Conservation (phyloP, 2,329 filamentous ascomycete genomes). For the Neospermospora avenae region DNA sequence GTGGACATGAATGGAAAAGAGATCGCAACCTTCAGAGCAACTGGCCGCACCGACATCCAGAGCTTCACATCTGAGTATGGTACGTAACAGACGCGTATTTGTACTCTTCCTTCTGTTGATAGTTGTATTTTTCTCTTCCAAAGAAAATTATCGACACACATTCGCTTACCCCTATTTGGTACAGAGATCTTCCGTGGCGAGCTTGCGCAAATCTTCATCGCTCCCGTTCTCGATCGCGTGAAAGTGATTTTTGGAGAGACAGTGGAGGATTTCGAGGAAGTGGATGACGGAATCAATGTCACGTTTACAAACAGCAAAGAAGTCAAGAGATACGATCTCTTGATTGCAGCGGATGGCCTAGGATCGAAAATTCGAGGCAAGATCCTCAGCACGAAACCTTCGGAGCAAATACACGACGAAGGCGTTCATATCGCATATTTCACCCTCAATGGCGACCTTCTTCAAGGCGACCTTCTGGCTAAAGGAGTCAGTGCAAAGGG, state of each 20-base stretch:
- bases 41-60: slow-evolving; percentile 26
- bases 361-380: slow-evolving; percentile 45
- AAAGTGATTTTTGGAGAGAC: slow-evolving; percentile 36
- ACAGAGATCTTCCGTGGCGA: slow-evolving; percentile 45
- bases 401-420: slow-evolving; percentile 20
- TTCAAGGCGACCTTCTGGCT: slow-evolving; percentile 9
- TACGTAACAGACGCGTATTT: too few species aligned
- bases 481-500: slow-evolving; percentile 8
- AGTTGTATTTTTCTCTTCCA: too few species aligned
- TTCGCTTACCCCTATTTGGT: too few species aligned
- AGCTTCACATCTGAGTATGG: slow-evolving; percentile 41
- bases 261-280: slow-evolving; percentile 26
- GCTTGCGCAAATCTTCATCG: slow-evolving; percentile 39
- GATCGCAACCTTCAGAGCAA: slow-evolving; percentile 39
- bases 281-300: slow-evolving; percentile 34
- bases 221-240: slow-evolving; percentile 32
- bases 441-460: slow-evolving; percentile 31
- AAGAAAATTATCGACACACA: too few species aligned
- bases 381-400: slow-evolving; percentile 35
- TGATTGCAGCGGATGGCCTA: slow-evolving; percentile 54
- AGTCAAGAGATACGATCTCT: slow-evolving; percentile 42
- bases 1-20: slow-evolving; percentile 40
- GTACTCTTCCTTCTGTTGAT: too few species aligned
- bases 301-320: slow-evolving; percentile 10
- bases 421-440: slow-evolving; percentile 38